Base-by-base conservation (phyloP, 2,329 filamentous ascomycete species). In the Apiospora rasikravindrae region DNA sequence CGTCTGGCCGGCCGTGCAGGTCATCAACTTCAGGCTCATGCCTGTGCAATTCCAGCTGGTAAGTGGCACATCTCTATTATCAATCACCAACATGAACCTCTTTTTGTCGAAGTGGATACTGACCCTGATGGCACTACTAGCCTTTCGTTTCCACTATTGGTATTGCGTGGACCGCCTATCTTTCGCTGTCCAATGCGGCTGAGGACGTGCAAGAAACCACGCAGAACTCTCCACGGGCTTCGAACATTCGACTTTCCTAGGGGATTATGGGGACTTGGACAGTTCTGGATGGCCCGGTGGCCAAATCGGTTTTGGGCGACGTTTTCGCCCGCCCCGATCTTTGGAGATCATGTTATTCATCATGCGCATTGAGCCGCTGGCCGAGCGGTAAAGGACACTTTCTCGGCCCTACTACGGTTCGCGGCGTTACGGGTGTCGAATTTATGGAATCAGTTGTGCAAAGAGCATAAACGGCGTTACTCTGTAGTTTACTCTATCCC, bases 151-250 rank as follows among this genome's bases (percentile, higher is more conserved):
- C 96, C 22, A 97, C 94, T 11, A 85, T 99, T 71, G 96, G 96
- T 87, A 98, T 98, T 78, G 95, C 95, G 45, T 98, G 96, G 96
- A 98, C 96, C 14, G 96, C 95, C 26, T 99, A 98, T 82, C 90
- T 99, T 14, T 98, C 95, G 2, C 88, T 99, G 69, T 94, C 93
- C 74, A 98, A 98, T 84, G 92, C 95, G 6, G 87, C 94, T 2
- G 94, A 97, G 73, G 93, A 96, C 70, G 87, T 86, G 26, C 61
- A 71, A 19, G 83, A 82, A 67, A 73, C 75, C 70, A 77, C 76
- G 72, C 78, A 79, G 49, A 69, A 76, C 51, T 75, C 77, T 19
- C 78, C 78, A 10, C 78, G 80, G 70, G 78, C 81, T 22, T 77
- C 81, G 24, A 79, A 80, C 69, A 82, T 85, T 67, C 83, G 83